Base-by-base conservation (phyloP, 805 yeast genomes). In the Priceomyces melissophilus region DNA sequence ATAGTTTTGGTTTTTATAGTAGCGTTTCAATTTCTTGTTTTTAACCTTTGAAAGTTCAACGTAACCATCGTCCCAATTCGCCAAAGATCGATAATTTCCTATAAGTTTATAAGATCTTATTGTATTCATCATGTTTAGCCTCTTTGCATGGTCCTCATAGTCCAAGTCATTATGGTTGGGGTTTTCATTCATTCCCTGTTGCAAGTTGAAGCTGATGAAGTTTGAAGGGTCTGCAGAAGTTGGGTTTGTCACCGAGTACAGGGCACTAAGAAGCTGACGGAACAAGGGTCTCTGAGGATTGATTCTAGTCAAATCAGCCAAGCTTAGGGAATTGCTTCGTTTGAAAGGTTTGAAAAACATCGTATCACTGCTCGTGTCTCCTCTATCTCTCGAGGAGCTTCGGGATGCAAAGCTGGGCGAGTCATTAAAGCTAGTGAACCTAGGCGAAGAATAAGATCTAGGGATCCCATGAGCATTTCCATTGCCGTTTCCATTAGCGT, bases 1-100 rank as follows among this genome's bases (percentile, higher is more conserved):
- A 32, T 69, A 76, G 55, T 85, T 85, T 59, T 84, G 91, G 2
- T 62, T 55, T 32, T 60, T 58, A 59, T 86, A 85, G 57, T 63
- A 84, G 13, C 56, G 41, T 20, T 68, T 60, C 4, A 76, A 38
- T 9, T 48, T 41, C 31, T 47, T 55, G 15, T 52, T 60, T 35
- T 56, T 56, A 12, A 60, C 45, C 7, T 40, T 47, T 11, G 50
- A 38, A 16, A 43, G 37, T 35, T 58, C 57, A 2, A 41, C 38
- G 34, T 50, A 49, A 32, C 40, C 44, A 30, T 56, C 61, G 31
- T 37, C 32, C 74, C 73, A 68, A 20, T 57, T 49, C 32, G 67
- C 63, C 30, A 65, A 41, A 10, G 42, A 52, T 12, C 50, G 42
- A 42, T 48, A 58, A 27, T 54, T 53, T 3, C 74, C 74, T 35